These are phyloP conservation scores for Phytophthora ohioensis DNA, from an alignment of 352 stramenopile genomes.

Conservation along the genomic window DNA sequence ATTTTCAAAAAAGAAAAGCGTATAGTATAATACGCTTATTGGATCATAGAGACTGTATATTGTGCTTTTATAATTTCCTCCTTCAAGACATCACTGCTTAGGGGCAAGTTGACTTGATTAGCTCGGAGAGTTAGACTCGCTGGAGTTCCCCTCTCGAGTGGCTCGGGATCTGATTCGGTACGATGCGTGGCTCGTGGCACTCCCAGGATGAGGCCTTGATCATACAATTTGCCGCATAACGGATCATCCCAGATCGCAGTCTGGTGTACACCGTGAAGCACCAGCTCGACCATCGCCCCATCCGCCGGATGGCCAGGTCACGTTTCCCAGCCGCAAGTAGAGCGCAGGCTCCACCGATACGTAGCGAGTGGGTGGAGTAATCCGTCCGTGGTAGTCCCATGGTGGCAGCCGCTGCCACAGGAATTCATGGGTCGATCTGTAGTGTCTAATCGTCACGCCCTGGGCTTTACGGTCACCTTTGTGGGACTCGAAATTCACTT, in stretches of 20 bases:
- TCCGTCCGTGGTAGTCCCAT: slow-evolving; percentile 21
- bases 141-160: background rate
- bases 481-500: slow-evolving; percentile 16
- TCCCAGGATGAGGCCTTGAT: background rate
- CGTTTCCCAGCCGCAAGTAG: slow-evolving; percentile 33
- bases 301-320: slow-evolving; percentile 33
- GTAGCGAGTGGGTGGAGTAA: slow-evolving; percentile 36
- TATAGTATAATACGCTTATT: no score
- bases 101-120: background rate
- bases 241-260: background rate
- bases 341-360: slow-evolving; percentile 38
- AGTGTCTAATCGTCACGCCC: slow-evolving; percentile 20
- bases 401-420: slow-evolving; percentile 20
- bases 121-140: background rate
- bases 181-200: background rate
- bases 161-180: background rate
- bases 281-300: slow-evolving; percentile 39
- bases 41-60: background rate
- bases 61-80: background rate
- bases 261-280: slow-evolving; percentile 18
- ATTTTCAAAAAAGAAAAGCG: no score
- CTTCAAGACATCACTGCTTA: background rate
- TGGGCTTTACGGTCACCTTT: slow-evolving; percentile 17
- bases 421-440: slow-evolving; percentile 12
- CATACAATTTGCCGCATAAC: background rate